phyloP scores from a whole-genome alignment of 139 green algal species.

The Auxenochlorella pyrenoidosa region DNA sequence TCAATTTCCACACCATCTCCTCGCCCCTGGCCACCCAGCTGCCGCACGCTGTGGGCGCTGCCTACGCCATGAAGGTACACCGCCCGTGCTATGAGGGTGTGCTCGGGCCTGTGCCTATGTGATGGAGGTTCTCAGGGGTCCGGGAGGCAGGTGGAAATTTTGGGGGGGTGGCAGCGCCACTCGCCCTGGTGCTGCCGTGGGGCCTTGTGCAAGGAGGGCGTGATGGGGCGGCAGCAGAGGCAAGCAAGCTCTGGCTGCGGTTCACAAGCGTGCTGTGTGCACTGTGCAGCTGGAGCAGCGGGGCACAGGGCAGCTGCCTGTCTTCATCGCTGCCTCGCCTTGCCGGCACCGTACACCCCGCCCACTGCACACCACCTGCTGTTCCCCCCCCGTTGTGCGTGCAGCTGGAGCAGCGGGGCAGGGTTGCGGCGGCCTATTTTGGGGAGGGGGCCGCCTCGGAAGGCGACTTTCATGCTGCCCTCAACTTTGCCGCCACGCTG shows the following conservation, averaged over 20 bases:
- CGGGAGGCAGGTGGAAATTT: no score
- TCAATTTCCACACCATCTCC: slow-evolving; percentile 92
- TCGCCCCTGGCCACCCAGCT: slow-evolving; percentile 93
- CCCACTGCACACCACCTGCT: no score
- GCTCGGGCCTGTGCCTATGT: no score
- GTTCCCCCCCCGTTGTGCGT: neutral
- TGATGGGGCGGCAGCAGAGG: no score
- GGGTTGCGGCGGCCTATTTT: slow-evolving; percentile 78
- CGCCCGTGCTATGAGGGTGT: slow-evolving; percentile 35
- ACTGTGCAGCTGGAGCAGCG: slow-evolving; percentile 24
- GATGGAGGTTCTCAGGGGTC: no score
- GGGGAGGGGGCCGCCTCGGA: slow-evolving; percentile 89
- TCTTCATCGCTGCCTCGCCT: no score
- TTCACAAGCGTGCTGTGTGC: no score
- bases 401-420: slow-evolving; percentile 47
- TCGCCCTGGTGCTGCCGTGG: no score
- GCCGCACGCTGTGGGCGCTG: slow-evolving; percentile 92
- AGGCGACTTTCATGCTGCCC: slow-evolving; percentile 93
- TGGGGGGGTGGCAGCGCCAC: no score
- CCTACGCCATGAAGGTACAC: slow-evolving; percentile 89
- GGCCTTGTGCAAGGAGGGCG: no score
- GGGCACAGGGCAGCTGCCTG: slow-evolving; percentile 43
- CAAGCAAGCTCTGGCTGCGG: no score
- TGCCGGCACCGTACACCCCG: no score
- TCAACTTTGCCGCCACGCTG: slow-evolving; percentile 94